Base-by-base conservation (phyloP, 2,329 filamentous ascomycete species). In the Cordyceps cicadae region DNA sequence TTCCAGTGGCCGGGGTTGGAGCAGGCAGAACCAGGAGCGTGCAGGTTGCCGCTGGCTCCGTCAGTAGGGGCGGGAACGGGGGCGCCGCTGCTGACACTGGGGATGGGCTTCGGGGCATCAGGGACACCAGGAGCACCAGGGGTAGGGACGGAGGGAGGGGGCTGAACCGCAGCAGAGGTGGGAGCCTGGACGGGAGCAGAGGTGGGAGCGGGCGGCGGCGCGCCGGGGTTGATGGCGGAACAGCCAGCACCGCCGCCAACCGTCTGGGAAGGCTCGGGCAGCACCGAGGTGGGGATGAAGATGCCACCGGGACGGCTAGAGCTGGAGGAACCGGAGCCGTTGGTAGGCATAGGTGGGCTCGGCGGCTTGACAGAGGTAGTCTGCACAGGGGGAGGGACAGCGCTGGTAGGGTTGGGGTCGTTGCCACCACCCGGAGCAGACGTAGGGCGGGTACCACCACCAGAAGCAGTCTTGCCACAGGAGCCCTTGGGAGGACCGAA, bases 1-100 rank as follows among this genome's bases (percentile, higher is more conserved):
- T 83, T 83, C 78, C 78, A 85, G 12, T 69, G 67, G 1, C 81
- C 82, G 51, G 83, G 80, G 1, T 64, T 52, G 8, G 74, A 66
- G 70, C 81, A 84, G 0, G 77, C 71, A 19, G 76, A 69, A 43
- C 80, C 80, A 6, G 70, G 71, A 1, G 78, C 66, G 26, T 75
- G 63, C 1, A 65, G 70, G n/a, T 68, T 69, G 1, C 67, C 65
- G n/a, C 17, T 11, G 65, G 15, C 67, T 65, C 64, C 54, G 50
- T 55, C 46, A 29, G 51, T 50, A 51, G 3, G 55, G 57, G 46
- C n/a, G 15, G 26, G 54, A 34, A 24, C 37, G 8, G 49, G 21
- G 11, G 19, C 8, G 14, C n/a, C 5, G 39, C 39, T n/a, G 39
- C 39, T n/a, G 39, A 15, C 12, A 37, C 6, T 37, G 12, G 34